Base-by-base conservation (phyloP, 2,329 filamentous ascomycete genomes). In the Cladobotryum protrusum region DNA sequence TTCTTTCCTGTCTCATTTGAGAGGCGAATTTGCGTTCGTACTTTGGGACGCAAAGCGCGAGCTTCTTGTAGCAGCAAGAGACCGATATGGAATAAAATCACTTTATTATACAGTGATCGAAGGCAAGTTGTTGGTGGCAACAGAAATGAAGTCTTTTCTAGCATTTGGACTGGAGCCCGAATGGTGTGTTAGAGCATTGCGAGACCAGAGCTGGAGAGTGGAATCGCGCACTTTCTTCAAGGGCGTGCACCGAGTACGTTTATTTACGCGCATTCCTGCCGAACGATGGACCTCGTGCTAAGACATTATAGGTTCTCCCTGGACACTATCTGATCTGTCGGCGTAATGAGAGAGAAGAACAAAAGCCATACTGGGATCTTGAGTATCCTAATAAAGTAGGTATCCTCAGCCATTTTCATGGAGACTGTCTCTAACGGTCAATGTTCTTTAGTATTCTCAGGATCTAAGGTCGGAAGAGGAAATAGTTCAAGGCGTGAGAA, bases 181-280 rank as follows among this genome's bases (percentile, higher is more conserved):
- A 53, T 81, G 78, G 78, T 71, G 78, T 57, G 70, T 79, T n/a
- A 60, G 64, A 14, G 68, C 68, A 47, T 58, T 81, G 9, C 57
- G 66, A 14, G 70, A 72, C 33, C 65, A 61, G 14, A 69, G 67
- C 5, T 76, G 72, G 70, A 62, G 66, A 42, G 64, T 66, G 54
- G 74, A 72, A 33, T 61, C 67, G 15, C 52, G 71, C 20, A 80
- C 76, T 1, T 57, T 76, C 5, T 81, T 81, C 57, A 14, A 68
- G 74, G 45, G 46, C n/a, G 45, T 47, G 32, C 35, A 47, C 45
- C 39, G 35, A 34, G 45, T 47, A n/a, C 15, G 45, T 47, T 40
- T 47, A 14, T 47, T 17, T 18, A 47, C 20, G 7, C 20, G 7
- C 20, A 24, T 24, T 24, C 20, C 20, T 24, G 20, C 20, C 20